Evolutionary conservation across 345 rosid genomes (phyloP), one percentile per base, ranked within the genome.

Genomic region (Gossypium rotundifolium): DNA sequence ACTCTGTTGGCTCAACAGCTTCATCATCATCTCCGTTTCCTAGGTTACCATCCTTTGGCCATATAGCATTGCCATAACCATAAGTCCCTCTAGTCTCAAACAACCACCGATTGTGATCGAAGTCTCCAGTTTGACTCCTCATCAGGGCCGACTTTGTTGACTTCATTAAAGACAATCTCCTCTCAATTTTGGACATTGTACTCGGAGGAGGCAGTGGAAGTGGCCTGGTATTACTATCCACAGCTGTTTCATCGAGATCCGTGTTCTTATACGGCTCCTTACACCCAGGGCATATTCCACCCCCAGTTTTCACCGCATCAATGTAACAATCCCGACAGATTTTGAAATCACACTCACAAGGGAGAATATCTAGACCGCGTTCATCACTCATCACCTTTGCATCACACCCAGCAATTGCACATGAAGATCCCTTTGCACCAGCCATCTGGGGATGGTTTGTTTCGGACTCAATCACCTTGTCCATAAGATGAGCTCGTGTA

Each of bases 51-150:
- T 92, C 98, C 77, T 79, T 92, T 16, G 97, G 90, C 97, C 97
- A 94, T 74, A 90, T 89, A 23, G 98, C 98, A 84, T 94, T 94
- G 20, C 98, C 98, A 70, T 92, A 92, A 51, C 98, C 98, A 75
- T 94, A 94, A 67, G 96, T 92, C 11, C 96, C 96, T 81, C 76
- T 86, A 0, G 98, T 90, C 84, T 92, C 97, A 79, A 90, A 94
- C 79, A 92, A 78, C 98, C 98, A 94, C 81, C 92, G 81, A 73
- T 89, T 94, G 44, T 94, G 97, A 83, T 94, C 98, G 70, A 94
- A 94, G 79, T 94, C 98, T 16, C 93, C 94, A 0, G 98, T 92
- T 77, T 94, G 98, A 83, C 93, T 94, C 83, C 98, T 89, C 94
- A 90, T 88, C 63, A 94, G 78, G 62, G 77, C 87, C 1, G 97